Conservation (phyloP, 1,284 basidiomycete species). For the Exobasidium cylindrosporum region DNA sequence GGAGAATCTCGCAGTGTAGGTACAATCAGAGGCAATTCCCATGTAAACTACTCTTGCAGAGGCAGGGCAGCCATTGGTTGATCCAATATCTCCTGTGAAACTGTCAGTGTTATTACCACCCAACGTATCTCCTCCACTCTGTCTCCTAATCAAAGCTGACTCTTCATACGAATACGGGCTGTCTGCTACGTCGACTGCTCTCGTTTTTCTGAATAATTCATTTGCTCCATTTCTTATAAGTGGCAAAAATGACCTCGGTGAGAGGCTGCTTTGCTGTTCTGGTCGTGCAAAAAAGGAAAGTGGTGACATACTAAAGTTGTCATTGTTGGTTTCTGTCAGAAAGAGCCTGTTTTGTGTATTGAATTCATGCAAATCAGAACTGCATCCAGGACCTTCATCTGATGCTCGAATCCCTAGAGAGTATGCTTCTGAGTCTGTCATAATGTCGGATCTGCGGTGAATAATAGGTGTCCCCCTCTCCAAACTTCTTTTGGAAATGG, state of each 20-base stretch:
- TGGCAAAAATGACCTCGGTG: neutral
- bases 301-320: conserved; percentile 25
- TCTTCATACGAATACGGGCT: neutral
- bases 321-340: conserved; percentile 32
- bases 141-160: conserved; percentile 20
- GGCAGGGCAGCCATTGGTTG: conserved; percentile 70
- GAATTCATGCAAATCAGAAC: conserved; percentile 30
- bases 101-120: conserved; percentile 15
- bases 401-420: conserved; percentile 1
- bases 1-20: conserved; percentile 59
- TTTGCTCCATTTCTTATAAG: neutral
- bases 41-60: conserved; percentile 74
- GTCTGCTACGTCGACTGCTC: neutral
- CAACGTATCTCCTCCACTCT: conserved; percentile 23
- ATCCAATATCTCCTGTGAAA: conserved; percentile 50
- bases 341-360: conserved; percentile 38
- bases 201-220: neutral
- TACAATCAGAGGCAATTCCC: conserved; percentile 85
- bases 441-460: conserved; percentile 40
- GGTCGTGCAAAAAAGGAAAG: conserved; percentile 40
- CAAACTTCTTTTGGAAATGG: conserved; percentile 22
- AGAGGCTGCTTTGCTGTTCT: neutral
- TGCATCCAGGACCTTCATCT: conserved; percentile 23
- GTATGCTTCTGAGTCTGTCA: conserved; percentile 13
- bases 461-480: conserved; percentile 26